These are phyloP conservation scores for Diplosphaera chodatii DNA, from an alignment of 139 green algal genomes.

Conservation along the genomic window DNA sequence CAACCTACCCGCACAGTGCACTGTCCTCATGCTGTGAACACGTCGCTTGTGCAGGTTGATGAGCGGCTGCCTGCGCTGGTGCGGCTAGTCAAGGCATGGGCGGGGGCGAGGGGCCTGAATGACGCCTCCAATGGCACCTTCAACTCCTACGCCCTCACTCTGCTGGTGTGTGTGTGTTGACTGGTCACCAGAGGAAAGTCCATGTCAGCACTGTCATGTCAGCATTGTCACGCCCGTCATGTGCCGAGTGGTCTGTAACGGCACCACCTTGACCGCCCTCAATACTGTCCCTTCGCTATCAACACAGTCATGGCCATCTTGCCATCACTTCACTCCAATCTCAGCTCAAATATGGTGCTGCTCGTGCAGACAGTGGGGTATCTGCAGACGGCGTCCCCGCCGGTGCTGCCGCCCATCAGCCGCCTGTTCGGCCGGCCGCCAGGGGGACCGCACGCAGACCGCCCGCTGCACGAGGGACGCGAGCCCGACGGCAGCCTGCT, in stretches of 20 bases:
- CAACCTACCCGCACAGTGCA: no score
- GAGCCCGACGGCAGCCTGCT: conserved; percentile 12
- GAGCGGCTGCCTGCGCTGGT: conserved; percentile 33
- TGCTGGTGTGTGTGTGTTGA: conserved; percentile 38
- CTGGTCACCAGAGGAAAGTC: no score
- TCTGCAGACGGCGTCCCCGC: conserved; percentile 30
- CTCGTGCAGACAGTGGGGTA: conserved; percentile 35
- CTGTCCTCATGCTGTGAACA: no score
- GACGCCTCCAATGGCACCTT: conserved; percentile 61
- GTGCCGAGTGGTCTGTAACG: no score
- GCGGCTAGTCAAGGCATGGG: conserved; percentile 75
- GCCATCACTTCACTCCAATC: no score
- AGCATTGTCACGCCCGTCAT: no score
- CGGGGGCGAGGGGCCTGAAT: conserved; percentile 59
- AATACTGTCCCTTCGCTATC: no score
- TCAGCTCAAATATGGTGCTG: not conserved
- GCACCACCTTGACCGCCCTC: no score
- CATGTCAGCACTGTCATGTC: no score
- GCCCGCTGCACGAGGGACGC: conserved; percentile 22
- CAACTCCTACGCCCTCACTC: conserved; percentile 69
- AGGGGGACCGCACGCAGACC: not conserved
- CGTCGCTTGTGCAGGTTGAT: conserved; percentile 21
- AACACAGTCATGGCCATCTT: no score
- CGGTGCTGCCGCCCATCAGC: conserved; percentile 38
- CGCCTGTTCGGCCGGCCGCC: conserved; percentile 20